Conservation (phyloP, 169 alveolate genomes). For the Theileria orientalis region DNA sequence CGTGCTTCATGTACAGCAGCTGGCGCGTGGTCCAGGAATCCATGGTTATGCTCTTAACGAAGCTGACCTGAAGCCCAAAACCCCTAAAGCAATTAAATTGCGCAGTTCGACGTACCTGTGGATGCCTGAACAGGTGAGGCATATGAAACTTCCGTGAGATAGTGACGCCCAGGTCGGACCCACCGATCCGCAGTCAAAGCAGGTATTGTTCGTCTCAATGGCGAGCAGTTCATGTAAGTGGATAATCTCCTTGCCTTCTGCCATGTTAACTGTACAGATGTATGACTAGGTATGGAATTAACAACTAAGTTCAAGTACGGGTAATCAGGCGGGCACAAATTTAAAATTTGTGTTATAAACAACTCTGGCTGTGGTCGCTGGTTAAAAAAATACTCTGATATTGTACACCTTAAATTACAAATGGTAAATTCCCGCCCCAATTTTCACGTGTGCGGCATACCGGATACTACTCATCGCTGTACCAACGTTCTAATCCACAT, state of each 20-base stretch:
- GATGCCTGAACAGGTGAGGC: slow-evolving; percentile 91
- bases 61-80: slow-evolving; percentile 90
- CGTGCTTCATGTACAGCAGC: slow-evolving; percentile 74
- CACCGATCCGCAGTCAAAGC: slow-evolving; percentile 79
- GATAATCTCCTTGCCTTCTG: slow-evolving; percentile 33
- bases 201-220: slow-evolving; percentile 56
- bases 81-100: slow-evolving; percentile 50
- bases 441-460: no score
- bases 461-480: no score
- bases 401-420: no score
- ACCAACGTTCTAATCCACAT: no score
- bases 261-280: slow-evolving; percentile 12
- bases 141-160: slow-evolving; percentile 91
- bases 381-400: no score
- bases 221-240: slow-evolving; percentile 57
- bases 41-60: slow-evolving; percentile 90
- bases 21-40: slow-evolving; percentile 93
- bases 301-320: not conserved
- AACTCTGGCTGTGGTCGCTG: no score
- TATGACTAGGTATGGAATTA: not conserved
- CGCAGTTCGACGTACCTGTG: slow-evolving; percentile 58
- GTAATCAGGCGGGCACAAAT: not conserved
- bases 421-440: no score
- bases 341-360: not conserved
- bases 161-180: slow-evolving; percentile 96